These are phyloP conservation scores for Ambrosia artemisiifolia DNA, from an alignment of 129 eudicot species.

Conservation along the genomic window DNA sequence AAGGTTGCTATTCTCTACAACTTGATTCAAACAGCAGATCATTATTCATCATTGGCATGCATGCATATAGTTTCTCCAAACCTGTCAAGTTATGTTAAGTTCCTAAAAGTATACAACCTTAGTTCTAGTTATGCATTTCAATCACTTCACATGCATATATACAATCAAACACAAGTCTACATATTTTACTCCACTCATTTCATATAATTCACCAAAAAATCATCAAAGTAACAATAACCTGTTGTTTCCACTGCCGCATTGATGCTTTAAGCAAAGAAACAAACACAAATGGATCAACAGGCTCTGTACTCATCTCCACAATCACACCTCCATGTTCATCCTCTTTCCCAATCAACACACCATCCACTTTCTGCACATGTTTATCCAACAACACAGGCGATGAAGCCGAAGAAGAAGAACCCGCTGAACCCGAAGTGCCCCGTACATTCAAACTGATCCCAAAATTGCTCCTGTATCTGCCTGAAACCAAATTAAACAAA, in stretches of 20 bases:
- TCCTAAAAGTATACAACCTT: background rate
- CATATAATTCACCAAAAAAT: background rate
- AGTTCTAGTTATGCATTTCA: background rate
- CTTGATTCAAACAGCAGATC: too few species aligned
- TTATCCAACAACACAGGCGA: slow-evolving; percentile 30
- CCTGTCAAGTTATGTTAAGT: background rate
- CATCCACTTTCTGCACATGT: slow-evolving; percentile 19
- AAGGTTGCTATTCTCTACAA: too few species aligned
- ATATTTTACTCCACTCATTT: background rate
- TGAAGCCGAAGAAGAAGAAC: slow-evolving; percentile 21
- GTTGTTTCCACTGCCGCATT: slow-evolving; percentile 61
- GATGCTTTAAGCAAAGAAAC: slow-evolving; percentile 52
- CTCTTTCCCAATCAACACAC: slow-evolving; percentile 34
- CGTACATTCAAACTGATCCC: slow-evolving; percentile 17
- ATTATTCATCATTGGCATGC: background rate
- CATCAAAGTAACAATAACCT: slow-evolving; percentile 27
- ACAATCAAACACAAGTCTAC: background rate
- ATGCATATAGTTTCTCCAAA: background rate
- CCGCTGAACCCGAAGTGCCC: slow-evolving; percentile 27
- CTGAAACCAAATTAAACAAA: slow-evolving; percentile 19
- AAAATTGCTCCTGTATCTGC: slow-evolving; percentile 13
- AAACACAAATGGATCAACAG: slow-evolving; percentile 48
- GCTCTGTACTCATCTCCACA: slow-evolving; percentile 56
- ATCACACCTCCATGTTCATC: slow-evolving; percentile 72
- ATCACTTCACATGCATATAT: background rate